Evolutionary conservation across 768 basidiomycete species (phyloP), one percentile per base, ranked within the genome.

Genomic region (Boletus reticulatus): DNA sequence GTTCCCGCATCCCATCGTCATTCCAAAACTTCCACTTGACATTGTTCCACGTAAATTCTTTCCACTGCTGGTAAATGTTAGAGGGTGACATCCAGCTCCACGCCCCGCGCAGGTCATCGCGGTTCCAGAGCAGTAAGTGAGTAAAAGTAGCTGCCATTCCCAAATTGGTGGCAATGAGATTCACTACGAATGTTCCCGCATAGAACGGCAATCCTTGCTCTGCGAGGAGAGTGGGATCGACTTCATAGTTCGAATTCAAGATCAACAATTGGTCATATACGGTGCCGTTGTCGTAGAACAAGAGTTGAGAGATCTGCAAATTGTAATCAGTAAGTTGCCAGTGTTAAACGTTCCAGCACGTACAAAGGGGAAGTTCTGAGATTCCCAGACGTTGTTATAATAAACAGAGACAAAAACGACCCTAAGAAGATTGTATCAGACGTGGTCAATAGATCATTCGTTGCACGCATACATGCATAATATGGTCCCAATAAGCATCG

Each of bases 331-430:
- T 31, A 11, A 6, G 4, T 5, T 38, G n/a, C 10, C 12, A 22
- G 9, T 17, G 8, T 6, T 20, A 48, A 17, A 12, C 0, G 43
- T 46, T 64, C 63, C 8, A 8, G 9, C 1, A 52, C 67, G 29
- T 61, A 77, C 75, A 70, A 84, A 84, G 1, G 85, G 85, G 72
- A 86, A 84, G 61, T 75, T 78, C 61, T 82, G 78, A 1, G 78
- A 79, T 43, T 80, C 67, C 84, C 84, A 87, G 12, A 77, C 69
- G 55, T 88, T 85, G 42, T 66, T 74, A 12, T 76, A 77, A 58
- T 73, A 81, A 4, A 75, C 60, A 0, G 68, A 16, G 19, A 50
- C 73, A 58, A 58, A 78, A 69, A 67, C 72, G 60, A 55, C 71
- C 62, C 64, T 65, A 57, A 22, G 58, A 37, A 1, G 4, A 24